Conservation (phyloP, 2,329 filamentous ascomycete genomes). For the Lecanicillium sp. region DNA sequence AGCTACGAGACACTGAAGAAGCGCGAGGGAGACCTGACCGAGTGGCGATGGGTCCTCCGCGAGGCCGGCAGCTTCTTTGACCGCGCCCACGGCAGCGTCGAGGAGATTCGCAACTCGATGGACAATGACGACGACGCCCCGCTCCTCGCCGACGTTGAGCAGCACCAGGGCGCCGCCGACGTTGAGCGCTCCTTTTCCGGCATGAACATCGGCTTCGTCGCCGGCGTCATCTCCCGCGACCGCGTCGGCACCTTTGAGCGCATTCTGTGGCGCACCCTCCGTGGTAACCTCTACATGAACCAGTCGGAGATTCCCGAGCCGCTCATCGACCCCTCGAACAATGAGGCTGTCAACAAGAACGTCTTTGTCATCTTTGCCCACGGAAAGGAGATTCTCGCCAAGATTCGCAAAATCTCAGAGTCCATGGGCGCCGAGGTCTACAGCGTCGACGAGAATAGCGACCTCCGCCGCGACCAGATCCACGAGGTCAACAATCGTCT, state of each 20-base stretch:
- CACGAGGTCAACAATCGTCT: conserved; percentile 94
- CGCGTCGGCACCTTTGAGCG: conserved; percentile 93
- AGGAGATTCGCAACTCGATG: conserved; percentile 87
- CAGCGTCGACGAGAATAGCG: conserved; percentile 94
- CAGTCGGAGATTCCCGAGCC: conserved; percentile 96
- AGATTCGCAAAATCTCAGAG: conserved; percentile 98
- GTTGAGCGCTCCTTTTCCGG: conserved; percentile 84
- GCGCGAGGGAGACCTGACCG: conserved; percentile 89
- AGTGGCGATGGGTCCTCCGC: conserved; percentile 96
- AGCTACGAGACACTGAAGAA: conserved; percentile 99
- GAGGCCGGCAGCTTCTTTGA: conserved; percentile 98
- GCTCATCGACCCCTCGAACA: conserved; percentile 84
- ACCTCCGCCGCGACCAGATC: conserved; percentile 89
- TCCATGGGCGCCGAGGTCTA: conserved; percentile 94
- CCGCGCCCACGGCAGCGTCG: conserved; percentile 88
- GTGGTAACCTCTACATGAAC: conserved; percentile 99
- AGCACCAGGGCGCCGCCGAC: conserved; percentile 60
- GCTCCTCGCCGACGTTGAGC: conserved; percentile 85
- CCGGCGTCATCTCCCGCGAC: conserved; percentile 89
- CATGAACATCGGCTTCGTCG: conserved; percentile 98
- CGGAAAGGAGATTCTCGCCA: conserved; percentile 94
- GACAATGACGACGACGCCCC: conserved; percentile 82
- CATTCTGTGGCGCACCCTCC: conserved; percentile 93
- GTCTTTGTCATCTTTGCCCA: conserved; percentile 99
- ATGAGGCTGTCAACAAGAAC: conserved; percentile 91